Conservation (phyloP, 345 rosid species). For the Excoecaria agallocha region DNA sequence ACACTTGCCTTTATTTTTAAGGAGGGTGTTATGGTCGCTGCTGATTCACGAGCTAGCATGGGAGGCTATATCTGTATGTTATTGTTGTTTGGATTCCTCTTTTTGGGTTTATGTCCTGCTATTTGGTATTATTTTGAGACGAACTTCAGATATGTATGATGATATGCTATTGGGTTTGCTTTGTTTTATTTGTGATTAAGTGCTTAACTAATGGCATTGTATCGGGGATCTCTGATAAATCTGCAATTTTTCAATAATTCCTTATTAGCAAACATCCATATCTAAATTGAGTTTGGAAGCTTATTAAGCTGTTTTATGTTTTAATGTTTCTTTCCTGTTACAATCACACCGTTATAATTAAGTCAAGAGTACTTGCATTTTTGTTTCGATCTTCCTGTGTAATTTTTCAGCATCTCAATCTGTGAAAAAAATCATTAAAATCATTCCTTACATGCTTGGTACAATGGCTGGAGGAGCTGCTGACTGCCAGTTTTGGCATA, state of each 20-base stretch:
- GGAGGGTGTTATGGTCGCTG: slow-evolving; percentile 97
- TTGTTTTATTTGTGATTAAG: neutral
- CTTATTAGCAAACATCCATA: neutral
- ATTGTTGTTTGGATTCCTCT: neutral
- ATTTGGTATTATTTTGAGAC: neutral
- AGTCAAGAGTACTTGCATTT: neutral
- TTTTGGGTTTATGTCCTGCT: neutral
- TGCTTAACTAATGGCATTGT: neutral
- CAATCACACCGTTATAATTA: no score
- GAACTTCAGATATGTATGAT: neutral
- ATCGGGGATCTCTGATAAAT: neutral
- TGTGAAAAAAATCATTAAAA: slow-evolving; percentile 91
- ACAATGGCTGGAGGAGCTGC: slow-evolving; percentile 99
- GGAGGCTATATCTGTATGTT: slow-evolving; percentile 96
- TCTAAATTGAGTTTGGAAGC: neutral
- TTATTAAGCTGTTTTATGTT: neutral
- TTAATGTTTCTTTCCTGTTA: no score
- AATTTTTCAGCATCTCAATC: slow-evolving; percentile 70
- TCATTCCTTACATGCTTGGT: slow-evolving; percentile 91
- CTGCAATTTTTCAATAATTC: neutral
- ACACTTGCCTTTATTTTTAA: slow-evolving; percentile 95
- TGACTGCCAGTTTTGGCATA: slow-evolving; percentile 96
- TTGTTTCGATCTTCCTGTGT: neutral
- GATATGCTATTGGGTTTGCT: neutral
- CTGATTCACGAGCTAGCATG: slow-evolving; percentile 99